phyloP scores from a whole-genome alignment of 441 rosid genomes.

The Pelargonium myrrhifolium region DNA sequence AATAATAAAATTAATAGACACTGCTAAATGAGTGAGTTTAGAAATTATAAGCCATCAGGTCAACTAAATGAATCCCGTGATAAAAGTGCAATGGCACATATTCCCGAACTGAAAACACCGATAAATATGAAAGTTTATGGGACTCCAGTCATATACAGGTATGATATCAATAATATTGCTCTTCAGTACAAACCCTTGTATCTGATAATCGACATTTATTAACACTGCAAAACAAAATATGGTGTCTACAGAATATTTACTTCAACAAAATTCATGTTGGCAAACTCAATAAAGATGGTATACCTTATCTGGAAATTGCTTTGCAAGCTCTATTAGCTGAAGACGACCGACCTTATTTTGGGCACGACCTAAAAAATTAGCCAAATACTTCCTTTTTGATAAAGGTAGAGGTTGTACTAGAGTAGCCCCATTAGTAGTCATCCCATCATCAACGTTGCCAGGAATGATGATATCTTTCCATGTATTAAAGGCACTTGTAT shows the following conservation, averaged over 20 bases:
- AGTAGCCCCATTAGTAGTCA: constrained; percentile 23
- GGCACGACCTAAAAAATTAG: constrained; percentile 86
- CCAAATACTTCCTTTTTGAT: constrained; percentile 65
- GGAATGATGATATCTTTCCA: constrained; percentile 31
- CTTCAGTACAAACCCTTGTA: background rate
- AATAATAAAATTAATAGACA: background rate
- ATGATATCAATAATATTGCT: background rate
- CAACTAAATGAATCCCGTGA: constrained; percentile 2
- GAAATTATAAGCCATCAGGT: background rate
- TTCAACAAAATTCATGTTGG: background rate
- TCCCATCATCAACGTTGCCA: constrained; percentile 27
- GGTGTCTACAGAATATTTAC: background rate
- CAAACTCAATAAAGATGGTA: constrained; percentile 1
- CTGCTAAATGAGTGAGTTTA: no score
- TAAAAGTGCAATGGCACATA: background rate
- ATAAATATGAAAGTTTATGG: background rate
- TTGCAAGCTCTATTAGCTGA: constrained; percentile 68
- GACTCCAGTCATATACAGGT: background rate
- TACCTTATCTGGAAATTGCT: constrained; percentile 81
- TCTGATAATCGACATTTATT: background rate
- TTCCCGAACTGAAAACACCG: background rate
- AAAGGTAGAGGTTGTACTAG: constrained; percentile 68
- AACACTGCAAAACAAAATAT: background rate
- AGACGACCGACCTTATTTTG: constrained; percentile 88
- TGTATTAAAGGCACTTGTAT: constrained; percentile 49